Conservation (phyloP, 2,329 filamentous ascomycete species). For the Zalaria obscura region DNA sequence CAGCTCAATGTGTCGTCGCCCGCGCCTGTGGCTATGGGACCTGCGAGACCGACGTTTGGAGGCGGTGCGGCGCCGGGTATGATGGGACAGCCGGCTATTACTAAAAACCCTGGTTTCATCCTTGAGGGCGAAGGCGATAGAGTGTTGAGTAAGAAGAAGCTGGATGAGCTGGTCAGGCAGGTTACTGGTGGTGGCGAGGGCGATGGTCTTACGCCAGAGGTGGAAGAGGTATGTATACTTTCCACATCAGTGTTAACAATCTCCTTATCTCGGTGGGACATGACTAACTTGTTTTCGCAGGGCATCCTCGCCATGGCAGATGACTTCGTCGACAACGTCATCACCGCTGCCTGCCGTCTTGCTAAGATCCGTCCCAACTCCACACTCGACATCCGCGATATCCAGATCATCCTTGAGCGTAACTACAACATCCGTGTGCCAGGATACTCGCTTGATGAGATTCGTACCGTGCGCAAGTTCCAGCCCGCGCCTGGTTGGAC, state of each 20-base stretch:
- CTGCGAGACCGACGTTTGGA: constrained; percentile 67
- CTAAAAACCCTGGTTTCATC: constrained; percentile 68
- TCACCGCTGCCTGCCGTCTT: constrained; percentile 74
- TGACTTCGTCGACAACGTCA: constrained; percentile 85
- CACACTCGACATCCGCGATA: constrained; percentile 64
- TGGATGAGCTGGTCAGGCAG: constrained; percentile 88
- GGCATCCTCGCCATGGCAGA: constrained; percentile 81
- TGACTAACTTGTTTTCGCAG: constrained; percentile 28
- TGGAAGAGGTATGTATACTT: constrained; percentile 64
- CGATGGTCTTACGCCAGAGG: constrained; percentile 71
- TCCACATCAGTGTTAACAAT: neutral
- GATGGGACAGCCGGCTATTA: constrained; percentile 74
- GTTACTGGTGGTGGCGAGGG: constrained; percentile 70
- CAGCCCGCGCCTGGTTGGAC: constrained; percentile 83
- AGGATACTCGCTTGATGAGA: constrained; percentile 85
- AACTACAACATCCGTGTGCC: constrained; percentile 71
- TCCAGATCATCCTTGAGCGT: constrained; percentile 42
- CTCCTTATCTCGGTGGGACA: neutral
- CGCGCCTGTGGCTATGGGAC: constrained; percentile 59
- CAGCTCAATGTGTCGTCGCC: constrained; percentile 59
- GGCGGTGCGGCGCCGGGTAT: constrained; percentile 68
- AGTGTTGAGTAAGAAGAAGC: constrained; percentile 92
- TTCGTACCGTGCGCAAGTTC: constrained; percentile 86
- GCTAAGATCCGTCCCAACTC: constrained; percentile 87
- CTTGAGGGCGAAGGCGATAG: constrained; percentile 86